Evolutionary conservation across 2,329 filamentous ascomycete species (phyloP).

Genomic region (Aspergillus fischeri): DNA sequence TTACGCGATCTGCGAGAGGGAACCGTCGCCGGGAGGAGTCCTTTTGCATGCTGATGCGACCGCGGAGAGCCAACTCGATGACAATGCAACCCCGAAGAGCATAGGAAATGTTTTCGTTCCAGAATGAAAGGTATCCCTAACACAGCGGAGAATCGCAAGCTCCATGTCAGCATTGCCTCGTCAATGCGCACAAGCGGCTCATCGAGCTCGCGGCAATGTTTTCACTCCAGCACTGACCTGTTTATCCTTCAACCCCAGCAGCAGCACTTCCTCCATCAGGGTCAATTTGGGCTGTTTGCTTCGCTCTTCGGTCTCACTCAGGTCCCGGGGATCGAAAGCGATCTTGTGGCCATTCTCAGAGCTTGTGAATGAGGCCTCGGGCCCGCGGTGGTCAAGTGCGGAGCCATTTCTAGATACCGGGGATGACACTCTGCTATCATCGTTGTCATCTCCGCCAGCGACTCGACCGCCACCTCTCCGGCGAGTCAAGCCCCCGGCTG

Average conservation of each 20-base stretch:
- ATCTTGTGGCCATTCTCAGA: slow-evolving; percentile 98
- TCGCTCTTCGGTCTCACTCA: slow-evolving; percentile 92
- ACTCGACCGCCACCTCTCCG: slow-evolving; percentile 62
- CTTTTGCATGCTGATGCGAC: slow-evolving; percentile 97
- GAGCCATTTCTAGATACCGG: slow-evolving; percentile 59
- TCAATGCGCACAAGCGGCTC: background rate
- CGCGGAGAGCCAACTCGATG: slow-evolving; percentile 91
- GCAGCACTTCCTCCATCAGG: slow-evolving; percentile 94
- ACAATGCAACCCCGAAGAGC: slow-evolving; percentile 97
- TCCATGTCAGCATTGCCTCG: slow-evolving; percentile 19
- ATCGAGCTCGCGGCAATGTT: slow-evolving; percentile 1
- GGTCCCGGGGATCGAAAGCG: slow-evolving; percentile 93
- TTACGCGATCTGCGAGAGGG: slow-evolving; percentile 84
- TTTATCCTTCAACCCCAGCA: slow-evolving; percentile 96
- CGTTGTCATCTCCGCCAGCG: slow-evolving; percentile 56
- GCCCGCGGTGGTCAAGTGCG: slow-evolving; percentile 51
- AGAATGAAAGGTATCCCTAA: slow-evolving; percentile 96
- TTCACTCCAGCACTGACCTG: slow-evolving; percentile 61
- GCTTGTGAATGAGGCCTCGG: slow-evolving; percentile 77
- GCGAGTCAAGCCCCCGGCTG: slow-evolving; percentile 68
- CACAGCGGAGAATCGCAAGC: background rate
- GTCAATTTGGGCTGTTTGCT: slow-evolving; percentile 98
- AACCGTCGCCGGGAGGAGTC: slow-evolving; percentile 88
- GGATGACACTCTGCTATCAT: slow-evolving; percentile 62
- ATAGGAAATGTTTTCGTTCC: slow-evolving; percentile 99